Evolutionary conservation across 371 early-diverging fungal species (phyloP), one percentile per base, ranked within the genome.

Genomic region (Mortierella sp.): DNA sequence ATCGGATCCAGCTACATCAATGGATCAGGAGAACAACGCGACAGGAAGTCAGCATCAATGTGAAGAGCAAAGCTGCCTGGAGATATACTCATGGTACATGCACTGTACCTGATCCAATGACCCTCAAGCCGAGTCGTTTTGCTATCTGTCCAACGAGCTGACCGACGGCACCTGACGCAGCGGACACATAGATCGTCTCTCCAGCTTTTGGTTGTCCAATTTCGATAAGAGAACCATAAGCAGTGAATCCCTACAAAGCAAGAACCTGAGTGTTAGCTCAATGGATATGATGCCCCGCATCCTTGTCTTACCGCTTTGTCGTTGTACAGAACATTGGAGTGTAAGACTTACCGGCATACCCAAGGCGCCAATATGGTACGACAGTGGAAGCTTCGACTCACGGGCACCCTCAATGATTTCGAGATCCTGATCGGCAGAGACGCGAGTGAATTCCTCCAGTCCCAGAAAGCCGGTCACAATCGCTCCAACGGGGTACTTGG

Each of bases 131-230:
- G n/a, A 25, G 57, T 16, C 73, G 71, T 61, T 87, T 90, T 31
- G 83, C 86, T 24, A 90, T 80, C 76, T 91, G 87, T 14, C 85
- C 85, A 12, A 87, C 87, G 37, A 84, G 81, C 41, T 87, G 89
- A 27, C 85, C 89, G 2, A 87, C 90, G 3, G 90, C 89, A n/a
- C 90, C 88, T 14, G 83, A 59, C 0, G 86, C 84, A 8, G 83
- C 79, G 17, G 83, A 84, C 14, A 86, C 71, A 45, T 80, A 79
- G 28, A 85, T 73, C 2, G 91, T 90, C 56, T 92, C 90, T n/a
- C 91, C 91, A 3, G 65, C 69, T 70, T 89, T 88, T 45, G 90
- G 60, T 25, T 59, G 82, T 2, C 80, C 65, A 17, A 83, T 79
- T 49, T 79, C 69, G 44, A 80, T 28, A 2, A 63, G 37, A 0